Percentiles rank a stretch among this genome's conserved stretches.
Conservation (phyloP, 345 rosid species). For the Microthlaspi erraticum region DNA sequence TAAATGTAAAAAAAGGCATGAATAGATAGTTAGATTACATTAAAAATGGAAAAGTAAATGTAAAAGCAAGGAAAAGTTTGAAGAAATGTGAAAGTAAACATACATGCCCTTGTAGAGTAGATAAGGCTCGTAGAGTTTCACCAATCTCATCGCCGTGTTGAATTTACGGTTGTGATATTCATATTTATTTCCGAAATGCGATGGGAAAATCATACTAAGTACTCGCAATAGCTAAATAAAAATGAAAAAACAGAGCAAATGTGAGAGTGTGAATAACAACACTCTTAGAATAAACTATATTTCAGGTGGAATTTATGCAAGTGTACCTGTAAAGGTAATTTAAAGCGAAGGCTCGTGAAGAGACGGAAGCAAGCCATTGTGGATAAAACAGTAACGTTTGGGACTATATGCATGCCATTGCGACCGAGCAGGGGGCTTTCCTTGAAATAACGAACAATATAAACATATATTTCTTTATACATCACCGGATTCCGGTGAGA, state of each 20-base stretch:
- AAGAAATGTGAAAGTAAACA: conserved; percentile 31
- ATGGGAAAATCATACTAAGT: conserved; percentile 5
- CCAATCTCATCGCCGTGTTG: conserved; percentile 59
- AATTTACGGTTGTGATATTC: conserved; percentile 3
- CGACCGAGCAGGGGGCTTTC: conserved; percentile 68
- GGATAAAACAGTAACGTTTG: conserved; percentile 44
- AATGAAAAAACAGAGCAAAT: background rate
- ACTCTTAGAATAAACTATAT: background rate
- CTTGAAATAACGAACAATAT: conserved; percentile 51
- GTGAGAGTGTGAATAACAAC: background rate
- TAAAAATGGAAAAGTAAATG: background rate
- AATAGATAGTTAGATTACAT: background rate
- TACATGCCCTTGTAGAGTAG: conserved; percentile 76
- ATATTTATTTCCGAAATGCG: conserved; percentile 10
- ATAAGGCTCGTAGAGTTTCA: conserved; percentile 74
- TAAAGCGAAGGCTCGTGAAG: conserved; percentile 64
- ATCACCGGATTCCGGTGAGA: conserved; percentile 56
- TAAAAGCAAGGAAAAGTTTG: background rate
- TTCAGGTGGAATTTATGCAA: background rate
- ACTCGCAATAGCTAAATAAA: conserved; percentile 1
- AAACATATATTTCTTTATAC: conserved; percentile 50
- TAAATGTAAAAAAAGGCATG: background rate
- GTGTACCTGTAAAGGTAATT: conserved; percentile 48
- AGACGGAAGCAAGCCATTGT: conserved; percentile 66
- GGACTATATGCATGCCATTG: conserved; percentile 64